Percentiles rank a stretch among this genome's conserved stretches.
Conservation (phyloP, 495 filamentous ascomycete species). For the Filosporella fistucella region DNA sequence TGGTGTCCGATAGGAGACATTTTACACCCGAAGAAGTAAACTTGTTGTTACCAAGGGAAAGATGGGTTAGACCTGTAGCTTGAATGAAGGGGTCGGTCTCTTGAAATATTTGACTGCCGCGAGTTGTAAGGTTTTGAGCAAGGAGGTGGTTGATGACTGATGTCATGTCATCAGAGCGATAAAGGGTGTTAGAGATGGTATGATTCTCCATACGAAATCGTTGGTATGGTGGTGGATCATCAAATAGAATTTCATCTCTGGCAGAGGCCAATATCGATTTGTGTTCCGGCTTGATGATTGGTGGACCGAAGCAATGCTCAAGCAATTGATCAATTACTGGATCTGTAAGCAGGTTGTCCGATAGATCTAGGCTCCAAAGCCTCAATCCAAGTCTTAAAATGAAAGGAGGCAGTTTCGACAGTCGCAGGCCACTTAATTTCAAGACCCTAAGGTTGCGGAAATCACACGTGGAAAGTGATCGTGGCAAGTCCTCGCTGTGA, state of each 20-base stretch:
- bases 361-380: constrained; percentile 21
- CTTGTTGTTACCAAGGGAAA: constrained; percentile 19
- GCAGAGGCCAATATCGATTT: neutral
- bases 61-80: constrained; percentile 18
- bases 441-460: constrained; percentile 17
- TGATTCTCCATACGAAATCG: neutral
- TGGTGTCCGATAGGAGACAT: constrained; percentile 3
- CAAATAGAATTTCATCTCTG: constrained; percentile 4
- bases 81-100: constrained; percentile 4
- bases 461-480: neutral
- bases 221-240: constrained; percentile 1
- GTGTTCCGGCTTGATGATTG: too few species aligned
- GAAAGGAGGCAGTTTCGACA: constrained; percentile 6
- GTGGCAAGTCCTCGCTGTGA: neutral
- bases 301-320: neutral
- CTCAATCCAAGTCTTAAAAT: neutral
- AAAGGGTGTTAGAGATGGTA: neutral
- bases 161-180: neutral
- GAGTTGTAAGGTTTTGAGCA: too few species aligned
- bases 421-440: constrained; percentile 14
- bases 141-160: neutral
- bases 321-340: neutral
- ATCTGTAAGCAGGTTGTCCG: constrained; percentile 18
- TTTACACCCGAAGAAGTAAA: constrained; percentile 6
- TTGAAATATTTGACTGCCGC: too few species aligned